phyloP scores from a whole-genome alignment of 306 rosid genomes.

The Castanea sativa region DNA sequence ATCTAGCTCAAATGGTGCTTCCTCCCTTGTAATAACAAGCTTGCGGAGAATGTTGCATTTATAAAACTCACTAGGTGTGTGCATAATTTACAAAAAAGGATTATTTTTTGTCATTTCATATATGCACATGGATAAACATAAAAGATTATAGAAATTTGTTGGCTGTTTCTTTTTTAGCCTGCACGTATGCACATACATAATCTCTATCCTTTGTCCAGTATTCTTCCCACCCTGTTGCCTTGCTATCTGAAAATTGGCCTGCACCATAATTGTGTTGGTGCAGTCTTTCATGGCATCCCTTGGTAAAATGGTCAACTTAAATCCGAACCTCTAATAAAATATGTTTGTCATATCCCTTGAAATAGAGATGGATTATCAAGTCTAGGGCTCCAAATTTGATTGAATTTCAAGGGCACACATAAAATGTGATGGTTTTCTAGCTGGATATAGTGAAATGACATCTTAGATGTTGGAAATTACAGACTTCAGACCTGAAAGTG shows the following conservation, averaged over 20 bases:
- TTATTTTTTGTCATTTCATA: not conserved
- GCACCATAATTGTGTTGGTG: not conserved
- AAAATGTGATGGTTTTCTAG: not conserved
- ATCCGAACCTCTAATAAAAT: not conserved
- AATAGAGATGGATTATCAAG: not conserved
- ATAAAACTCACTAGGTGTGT: too few relatives aligned
- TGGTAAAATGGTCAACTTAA: not conserved
- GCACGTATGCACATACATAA: not conserved
- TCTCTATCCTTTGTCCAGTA: not conserved
- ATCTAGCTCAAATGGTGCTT: too few relatives aligned
- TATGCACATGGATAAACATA: not conserved
- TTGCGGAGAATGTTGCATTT: too few relatives aligned
- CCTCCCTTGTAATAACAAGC: too few relatives aligned
- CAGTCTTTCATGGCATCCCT: not conserved
- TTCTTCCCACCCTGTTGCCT: not conserved
- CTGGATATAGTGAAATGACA: not conserved
- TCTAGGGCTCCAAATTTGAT: not conserved
- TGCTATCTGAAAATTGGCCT: not conserved
- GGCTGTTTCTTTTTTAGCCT: not conserved
- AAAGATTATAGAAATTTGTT: not conserved
- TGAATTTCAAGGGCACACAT: not conserved
- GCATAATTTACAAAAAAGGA: not conserved
- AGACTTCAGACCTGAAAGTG: constrained; percentile 1
- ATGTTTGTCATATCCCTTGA: not conserved
- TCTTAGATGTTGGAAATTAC: not conserved